A percentile compares a stretch with the other conserved stretches of the same genome.
These are phyloP conservation scores for Rhizophagus clarus DNA, from an alignment of 192 early-diverging fungal genomes.

Conservation along the genomic window DNA sequence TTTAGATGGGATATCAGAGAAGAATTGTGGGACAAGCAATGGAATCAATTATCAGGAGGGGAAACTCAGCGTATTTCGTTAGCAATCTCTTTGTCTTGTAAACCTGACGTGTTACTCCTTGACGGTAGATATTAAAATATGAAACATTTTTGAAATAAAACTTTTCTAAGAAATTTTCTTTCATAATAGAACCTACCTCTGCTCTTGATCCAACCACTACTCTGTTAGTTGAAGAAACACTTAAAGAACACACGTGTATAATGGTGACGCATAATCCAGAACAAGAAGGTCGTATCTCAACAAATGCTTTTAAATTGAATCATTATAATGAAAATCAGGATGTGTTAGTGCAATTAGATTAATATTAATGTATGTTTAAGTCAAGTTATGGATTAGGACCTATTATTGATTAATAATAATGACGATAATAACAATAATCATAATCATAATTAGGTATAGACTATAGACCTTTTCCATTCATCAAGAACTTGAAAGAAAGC, in stretches of 20 bases:
- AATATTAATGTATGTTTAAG: too few relatives aligned
- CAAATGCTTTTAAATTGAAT: background rate
- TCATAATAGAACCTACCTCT: slow-evolving; percentile 71
- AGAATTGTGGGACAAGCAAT: slow-evolving; percentile 74
- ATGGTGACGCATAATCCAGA: slow-evolving; percentile 81
- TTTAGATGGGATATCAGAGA: slow-evolving; percentile 68
- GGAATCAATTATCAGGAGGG: slow-evolving; percentile 81
- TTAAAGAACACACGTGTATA: slow-evolving; percentile 66
- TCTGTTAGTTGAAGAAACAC: slow-evolving; percentile 69
- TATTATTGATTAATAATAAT: too few relatives aligned
- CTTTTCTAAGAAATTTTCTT: background rate
- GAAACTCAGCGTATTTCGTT: slow-evolving; percentile 82
- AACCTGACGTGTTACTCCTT: slow-evolving; percentile 75
- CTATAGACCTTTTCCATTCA: too few relatives aligned
- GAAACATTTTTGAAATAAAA: background rate
- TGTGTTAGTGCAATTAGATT: background rate
- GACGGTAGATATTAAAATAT: slow-evolving; percentile 56
- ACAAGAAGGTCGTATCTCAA: slow-evolving; percentile 65
- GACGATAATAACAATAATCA: too few relatives aligned
- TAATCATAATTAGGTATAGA: too few relatives aligned
- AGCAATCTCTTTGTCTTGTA: slow-evolving; percentile 77
- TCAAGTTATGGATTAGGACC: too few relatives aligned
- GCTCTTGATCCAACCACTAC: slow-evolving; percentile 77
- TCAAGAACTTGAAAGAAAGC: too few relatives aligned
- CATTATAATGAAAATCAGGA: background rate